These are phyloP conservation scores for Iris pallida DNA, from an alignment of 116 monocot species.

Conservation along the genomic window DNA sequence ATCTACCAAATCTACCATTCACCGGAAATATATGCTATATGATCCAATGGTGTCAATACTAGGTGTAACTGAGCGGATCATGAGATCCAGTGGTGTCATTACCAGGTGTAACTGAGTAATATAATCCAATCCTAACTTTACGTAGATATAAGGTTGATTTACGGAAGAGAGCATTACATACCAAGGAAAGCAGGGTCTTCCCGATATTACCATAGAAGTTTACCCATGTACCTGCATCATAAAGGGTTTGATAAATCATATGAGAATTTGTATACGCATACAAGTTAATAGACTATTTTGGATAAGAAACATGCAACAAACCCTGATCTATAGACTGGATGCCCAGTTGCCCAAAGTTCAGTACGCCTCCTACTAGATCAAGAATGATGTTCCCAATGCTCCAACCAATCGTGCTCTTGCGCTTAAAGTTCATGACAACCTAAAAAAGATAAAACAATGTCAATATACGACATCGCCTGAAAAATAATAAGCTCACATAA, in stretches of 20 bases:
- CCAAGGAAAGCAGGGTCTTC: conserved; percentile 95
- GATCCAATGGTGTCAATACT: too few relatives aligned
- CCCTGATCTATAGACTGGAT: conserved; percentile 93
- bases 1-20: too few relatives aligned
- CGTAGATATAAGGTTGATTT: too few relatives aligned
- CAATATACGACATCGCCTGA: too few relatives aligned
- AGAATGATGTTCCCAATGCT: conserved; percentile 92
- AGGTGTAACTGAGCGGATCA: too few relatives aligned
- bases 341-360: conserved; percentile 84
- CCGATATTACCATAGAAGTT: conserved; percentile 98
- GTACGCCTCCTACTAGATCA: conserved; percentile 65
- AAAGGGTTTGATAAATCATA: conserved; percentile 12
- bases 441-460: conserved; percentile 5
- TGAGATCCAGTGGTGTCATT: too few relatives aligned
- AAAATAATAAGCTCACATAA: too few relatives aligned
- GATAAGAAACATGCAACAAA: conserved; percentile 11
- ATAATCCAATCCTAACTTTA: too few relatives aligned
- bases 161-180: conserved; percentile 12
- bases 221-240: conserved; percentile 65
- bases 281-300: too few relatives aligned
- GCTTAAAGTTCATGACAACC: conserved; percentile 80
- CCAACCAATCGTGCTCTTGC: conserved; percentile 97
- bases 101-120: too few relatives aligned
- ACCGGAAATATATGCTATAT: too few relatives aligned
- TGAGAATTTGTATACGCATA: background rate